phyloP scores from a whole-genome alignment of 202 grass and related monocot species.

The Saccharum hybrid region DNA sequence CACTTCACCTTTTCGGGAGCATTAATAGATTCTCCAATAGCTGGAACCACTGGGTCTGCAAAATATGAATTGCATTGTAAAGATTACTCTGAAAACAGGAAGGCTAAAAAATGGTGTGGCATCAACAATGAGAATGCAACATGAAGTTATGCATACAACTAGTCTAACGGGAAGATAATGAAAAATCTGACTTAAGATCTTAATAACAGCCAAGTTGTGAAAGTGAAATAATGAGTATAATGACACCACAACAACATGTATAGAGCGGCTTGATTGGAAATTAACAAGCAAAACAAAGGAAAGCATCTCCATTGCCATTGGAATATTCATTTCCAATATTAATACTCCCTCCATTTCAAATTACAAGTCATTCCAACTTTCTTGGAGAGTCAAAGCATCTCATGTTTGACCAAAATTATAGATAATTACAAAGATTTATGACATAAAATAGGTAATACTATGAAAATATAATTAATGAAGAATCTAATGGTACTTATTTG shows the following conservation, averaged over 20 bases:
- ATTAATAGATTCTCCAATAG: slow-evolving; percentile 60
- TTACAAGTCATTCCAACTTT: too few species aligned
- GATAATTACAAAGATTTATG: too few species aligned
- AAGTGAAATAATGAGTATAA: not conserved
- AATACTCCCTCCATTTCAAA: not conserved
- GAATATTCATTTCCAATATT: slow-evolving; percentile 2
- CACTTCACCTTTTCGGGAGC: slow-evolving; percentile 64
- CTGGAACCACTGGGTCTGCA: slow-evolving; percentile 63
- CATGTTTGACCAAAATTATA: too few species aligned
- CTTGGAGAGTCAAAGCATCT: too few species aligned
- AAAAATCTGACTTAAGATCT: slow-evolving; percentile 13
- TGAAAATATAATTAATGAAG: too few species aligned
- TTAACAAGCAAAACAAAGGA: slow-evolving; percentile 6
- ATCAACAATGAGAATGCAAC: slow-evolving; percentile 21
- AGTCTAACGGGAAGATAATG: slow-evolving; percentile 8
- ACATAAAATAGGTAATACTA: too few species aligned
- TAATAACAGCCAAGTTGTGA: slow-evolving; percentile 8
- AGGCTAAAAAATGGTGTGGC: not conserved
- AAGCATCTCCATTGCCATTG: not conserved
- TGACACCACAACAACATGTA: not conserved
- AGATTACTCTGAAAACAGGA: slow-evolving; percentile 37
- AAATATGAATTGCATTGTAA: slow-evolving; percentile 51
- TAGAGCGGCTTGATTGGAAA: slow-evolving; percentile 10
- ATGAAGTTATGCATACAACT: not conserved
- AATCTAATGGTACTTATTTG: too few species aligned